Conservation (phyloP, 2,329 filamentous ascomycete genomes). For the Cytospora leucostoma region DNA sequence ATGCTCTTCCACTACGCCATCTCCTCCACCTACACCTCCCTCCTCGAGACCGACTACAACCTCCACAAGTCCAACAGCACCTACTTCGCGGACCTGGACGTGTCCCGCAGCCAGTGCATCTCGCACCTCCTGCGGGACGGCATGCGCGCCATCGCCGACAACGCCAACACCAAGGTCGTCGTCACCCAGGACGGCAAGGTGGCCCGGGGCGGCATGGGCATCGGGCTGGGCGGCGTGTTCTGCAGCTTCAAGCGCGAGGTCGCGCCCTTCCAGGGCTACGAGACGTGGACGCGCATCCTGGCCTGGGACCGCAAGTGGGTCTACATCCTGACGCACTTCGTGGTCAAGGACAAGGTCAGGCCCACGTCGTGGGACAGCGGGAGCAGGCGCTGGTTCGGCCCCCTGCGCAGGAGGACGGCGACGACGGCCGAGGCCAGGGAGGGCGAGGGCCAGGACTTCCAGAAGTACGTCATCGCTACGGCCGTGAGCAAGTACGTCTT, state of each 20-base stretch:
- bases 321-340: constrained; percentile 73
- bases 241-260: constrained; percentile 77
- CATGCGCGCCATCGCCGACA: constrained; percentile 53
- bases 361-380: constrained; percentile 56
- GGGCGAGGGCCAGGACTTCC: constrained; percentile 47
- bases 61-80: constrained; percentile 56
- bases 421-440: constrained; percentile 43
- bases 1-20: constrained; percentile 42
- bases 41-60: constrained; percentile 44
- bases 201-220: constrained; percentile 55
- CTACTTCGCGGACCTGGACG: constrained; percentile 85
- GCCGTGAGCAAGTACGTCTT: constrained; percentile 80
- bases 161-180: constrained; percentile 53
- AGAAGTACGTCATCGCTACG: constrained; percentile 69
- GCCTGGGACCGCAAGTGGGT: constrained; percentile 82
- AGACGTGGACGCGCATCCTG: constrained; percentile 72
- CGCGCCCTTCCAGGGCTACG: constrained; percentile 66
- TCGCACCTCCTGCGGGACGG: constrained; percentile 66
- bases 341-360: constrained; percentile 60
- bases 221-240: constrained; percentile 72
- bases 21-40: constrained; percentile 35
- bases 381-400: constrained; percentile 43
- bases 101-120: constrained; percentile 78
- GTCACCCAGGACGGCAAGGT: constrained; percentile 51
- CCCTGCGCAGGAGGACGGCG: constrained; percentile 37